A percentile compares a stretch with the other conserved stretches of the same genome.
Evolutionary conservation across 345 rosid species (phyloP).

Genomic region (Viola odorata): DNA sequence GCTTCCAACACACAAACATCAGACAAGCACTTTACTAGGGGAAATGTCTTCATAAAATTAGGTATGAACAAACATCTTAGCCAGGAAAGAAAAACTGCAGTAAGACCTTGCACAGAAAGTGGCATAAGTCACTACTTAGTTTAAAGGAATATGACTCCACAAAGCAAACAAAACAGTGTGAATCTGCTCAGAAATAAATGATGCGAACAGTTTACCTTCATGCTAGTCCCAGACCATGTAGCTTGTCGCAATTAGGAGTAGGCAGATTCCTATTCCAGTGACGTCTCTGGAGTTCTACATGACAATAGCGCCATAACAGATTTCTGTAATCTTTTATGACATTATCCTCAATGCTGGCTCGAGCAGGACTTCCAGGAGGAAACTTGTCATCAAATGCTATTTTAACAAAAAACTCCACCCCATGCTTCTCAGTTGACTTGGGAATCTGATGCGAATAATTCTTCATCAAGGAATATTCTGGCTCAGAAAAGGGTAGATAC

Average conservation of each 20-base stretch:
- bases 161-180: neutral
- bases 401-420: constrained; percentile 64
- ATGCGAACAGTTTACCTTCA: constrained; percentile 37
- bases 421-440: constrained; percentile 60
- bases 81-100: too few species aligned
- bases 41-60: too few species aligned
- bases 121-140: too few species aligned
- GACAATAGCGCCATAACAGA: constrained; percentile 64
- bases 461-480: constrained; percentile 61
- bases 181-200: neutral
- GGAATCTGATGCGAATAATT: constrained; percentile 55
- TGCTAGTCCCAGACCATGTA: constrained; percentile 51
- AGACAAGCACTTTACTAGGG: too few species aligned
- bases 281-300: constrained; percentile 64
- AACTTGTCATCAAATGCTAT: constrained; percentile 57
- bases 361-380: constrained; percentile 61
- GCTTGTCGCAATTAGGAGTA: constrained; percentile 68
- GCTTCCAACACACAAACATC: too few species aligned
- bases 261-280: constrained; percentile 75
- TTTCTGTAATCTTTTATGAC: constrained; percentile 67
- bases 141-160: too few species aligned
- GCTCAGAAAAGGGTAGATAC: constrained; percentile 67
- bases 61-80: too few species aligned
- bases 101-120: too few species aligned
- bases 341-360: constrained; percentile 54